Base-by-base conservation (phyloP, 257 asterid genomes). In the Solanum etuberosum region DNA sequence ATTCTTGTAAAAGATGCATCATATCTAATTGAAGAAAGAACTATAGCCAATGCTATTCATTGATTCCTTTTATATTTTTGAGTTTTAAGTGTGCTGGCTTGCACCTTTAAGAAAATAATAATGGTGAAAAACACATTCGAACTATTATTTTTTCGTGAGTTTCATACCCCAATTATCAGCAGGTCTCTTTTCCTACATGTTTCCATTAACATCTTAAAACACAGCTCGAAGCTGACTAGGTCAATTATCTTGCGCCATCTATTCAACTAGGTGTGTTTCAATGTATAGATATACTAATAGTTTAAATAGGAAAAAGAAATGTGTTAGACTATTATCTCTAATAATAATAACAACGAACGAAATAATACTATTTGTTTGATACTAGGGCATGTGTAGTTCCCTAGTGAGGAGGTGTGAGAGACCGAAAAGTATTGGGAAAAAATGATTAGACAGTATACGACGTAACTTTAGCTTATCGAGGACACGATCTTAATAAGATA, bases 91-190 rank as follows among this genome's bases (percentile, higher is more conserved):
- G 65, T 57, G 27, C 25, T 21, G n/a, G 13, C 5, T 21, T 21
- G 65, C 5, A 7, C 65, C 13, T 57, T 3, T 57, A 20, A 57
- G 65, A 57, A 54, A 54, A 54, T 16, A 54, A 54, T 54, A 18
- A 18, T 6, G n/a, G 63, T 54, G 0, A 18, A 54, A 6, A 54
- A 18, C 1, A 27, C 2, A 67, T 67, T 0, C 0, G 0, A 51
- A 27, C 5, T 67, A 65, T 65, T 12, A 27, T 5, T 67, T 67
- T 67, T 67, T 67, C 5, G 2, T 1, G 73, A 67, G 73, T 67
- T 67, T 67, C 10, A 7, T 16, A 13, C 0, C 7, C 0, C 4
- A 67, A 67, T 13, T 67, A 27, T 67, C 0, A 12, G 7, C 16
- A 25, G 0, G 5, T 67, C 1, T 34, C 27, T 21, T 57, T 7